Base-by-base conservation (phyloP, 1,139 yeast genomes). In the Dujonia santamariae region DNA sequence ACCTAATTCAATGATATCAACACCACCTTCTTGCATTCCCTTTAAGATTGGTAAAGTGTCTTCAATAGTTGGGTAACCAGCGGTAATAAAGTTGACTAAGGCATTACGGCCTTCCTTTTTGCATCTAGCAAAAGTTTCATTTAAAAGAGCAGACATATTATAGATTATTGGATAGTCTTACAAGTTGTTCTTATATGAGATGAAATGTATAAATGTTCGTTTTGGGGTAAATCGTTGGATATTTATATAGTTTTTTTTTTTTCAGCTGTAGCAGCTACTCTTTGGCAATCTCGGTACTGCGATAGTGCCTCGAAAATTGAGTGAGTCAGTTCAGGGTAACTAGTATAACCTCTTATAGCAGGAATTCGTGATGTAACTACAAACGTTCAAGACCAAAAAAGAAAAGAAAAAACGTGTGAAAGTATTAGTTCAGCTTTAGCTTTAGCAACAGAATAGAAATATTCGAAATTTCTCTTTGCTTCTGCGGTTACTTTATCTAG, bases 11-110 rank as follows among this genome's bases (percentile, higher is more conserved):
- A 92, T 86, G 43, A 92, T 75, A 56, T 92, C 98, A 16, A 86
- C 94, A 41, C 99, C 99, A 44, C 95, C 97, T 30, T 77, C 85
- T 65, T 92, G 97, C 66, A 92, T 77, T 20, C 94, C 92, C 54
- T 81, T 75, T 57, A 94, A 59, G 47, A 90, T 78, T 5, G 95
- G 94, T 29, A 92, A 69, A 2, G 98, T 90, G 47, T 85, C 96
- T 37, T 82, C 94, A 37, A 84, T 64, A 19, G 87, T 73, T 32
- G 99, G 99, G 62, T 70, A 88, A 14, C 97, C 98, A 4, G 96
- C 97, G 20, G 99, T 92, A 54, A 90, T 74, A 56, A 92, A 92
- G 31, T 96, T 86, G 34, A 94, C 83, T 50, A 92, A 72, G 34
- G 97, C 97, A 54, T 83, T 80, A 50, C 98, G 85, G 47, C 81